Evolutionary conservation across 768 basidiomycete species (phyloP), one percentile per base, ranked within the genome.

Genomic region (Podaxis rugospora): DNA sequence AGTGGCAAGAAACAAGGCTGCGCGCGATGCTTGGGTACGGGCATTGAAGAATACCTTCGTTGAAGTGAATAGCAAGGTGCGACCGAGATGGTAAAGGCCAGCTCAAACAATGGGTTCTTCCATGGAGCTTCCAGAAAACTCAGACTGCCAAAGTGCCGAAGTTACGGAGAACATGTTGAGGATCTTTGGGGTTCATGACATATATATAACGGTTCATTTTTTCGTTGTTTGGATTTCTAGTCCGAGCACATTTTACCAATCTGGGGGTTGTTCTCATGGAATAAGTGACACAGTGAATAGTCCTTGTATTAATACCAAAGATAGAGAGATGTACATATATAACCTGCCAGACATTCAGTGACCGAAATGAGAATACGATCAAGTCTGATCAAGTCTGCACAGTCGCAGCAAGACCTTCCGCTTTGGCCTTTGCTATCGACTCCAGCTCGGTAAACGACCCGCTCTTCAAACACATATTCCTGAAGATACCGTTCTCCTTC

Each of bases 381-480:
- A 47, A 18, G 46, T 47, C 18, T 47, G 32, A 23, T 47, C 21
- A 47, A 18, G 46, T 47, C 18, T 47, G 21, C 16, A 9, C 3
- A 47, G 5, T 16, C 39, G 5, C 21, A 47, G 18, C n/a, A 18
- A 50, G 55, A 2, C 32, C 57, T 44, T 65, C 68, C n/a, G 76
- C 72, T 57, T 77, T 78, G 4, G 76, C 80, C 68, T 76, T 84
- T 1, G 87, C 88, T 5, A 76, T 78, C 18, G 73, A 75, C 70
- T 89, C 87, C 57, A 90, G 71, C 65, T 88, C 86, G 1, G 70
- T 65, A 64, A 79, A 89, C 18, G 81, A 84, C 36, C 87, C 88
- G 59, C 87, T 89, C 76, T 88, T 86, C 57, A 85, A 70, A 65
- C 86, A 88, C 87, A 90, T 88, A 46, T 75, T 79, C 46, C 83